Evolutionary conservation across 208 protist genomes (phyloP).

Genomic region (Leishmania aethiopica): DNA sequence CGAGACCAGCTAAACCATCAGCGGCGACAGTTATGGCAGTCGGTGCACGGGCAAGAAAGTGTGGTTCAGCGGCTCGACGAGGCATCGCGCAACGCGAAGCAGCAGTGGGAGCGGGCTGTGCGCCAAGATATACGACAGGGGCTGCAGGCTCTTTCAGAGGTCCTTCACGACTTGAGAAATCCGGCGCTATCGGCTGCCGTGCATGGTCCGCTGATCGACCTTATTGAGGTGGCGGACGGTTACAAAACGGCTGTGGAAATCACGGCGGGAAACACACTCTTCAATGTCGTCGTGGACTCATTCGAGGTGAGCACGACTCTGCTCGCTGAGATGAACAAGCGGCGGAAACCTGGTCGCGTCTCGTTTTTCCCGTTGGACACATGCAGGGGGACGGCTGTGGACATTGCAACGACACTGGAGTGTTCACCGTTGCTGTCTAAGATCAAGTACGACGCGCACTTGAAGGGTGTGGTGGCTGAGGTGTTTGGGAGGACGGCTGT

Average conservation of each 20-base stretch:
- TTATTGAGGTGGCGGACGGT: slow-evolving; percentile 89
- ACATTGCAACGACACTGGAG: slow-evolving; percentile 64
- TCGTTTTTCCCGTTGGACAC: slow-evolving; percentile 98
- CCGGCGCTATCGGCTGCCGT: slow-evolving; percentile 71
- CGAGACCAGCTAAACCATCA: slow-evolving; percentile 76
- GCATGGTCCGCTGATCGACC: slow-evolving; percentile 96
- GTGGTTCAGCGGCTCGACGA: slow-evolving; percentile 65
- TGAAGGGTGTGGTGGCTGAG: slow-evolving; percentile 80
- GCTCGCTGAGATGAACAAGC: slow-evolving; percentile 92
- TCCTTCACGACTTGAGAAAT: slow-evolving; percentile 69
- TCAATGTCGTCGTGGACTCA: slow-evolving; percentile 98
- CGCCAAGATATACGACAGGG: slow-evolving; percentile 90
- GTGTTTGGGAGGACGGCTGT: slow-evolving; percentile 96
- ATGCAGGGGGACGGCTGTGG: slow-evolving; percentile 46
- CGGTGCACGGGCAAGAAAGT: slow-evolving; percentile 75
- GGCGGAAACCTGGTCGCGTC: slow-evolving; percentile 90
- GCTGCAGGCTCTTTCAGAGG: slow-evolving; percentile 75
- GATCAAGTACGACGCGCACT: slow-evolving; percentile 79
- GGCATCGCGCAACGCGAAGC: slow-evolving; percentile 33
- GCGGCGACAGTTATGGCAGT: slow-evolving; percentile 79
- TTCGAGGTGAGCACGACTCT: slow-evolving; percentile 93
- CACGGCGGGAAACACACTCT: slow-evolving; percentile 94
- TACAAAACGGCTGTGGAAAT: slow-evolving; percentile 95
- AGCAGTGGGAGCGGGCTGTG: slow-evolving; percentile 68
- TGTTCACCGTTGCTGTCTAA: slow-evolving; percentile 77